Percentiles rank a stretch among this genome's conserved stretches.
Evolutionary conservation across 176 grass and related monocot genomes (phyloP).

Genomic region (maize (Zea mays)): Zm-B73-REFERENCE-NAM-5.0 NC_050100.1:92952001-92952500

Average conservation of each 20-base stretch:
- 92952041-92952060: not conserved
- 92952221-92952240: not conserved
- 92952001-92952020: too few relatives aligned
- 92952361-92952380: not conserved
- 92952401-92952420: slow-evolving; percentile 21
- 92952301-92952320: not conserved
- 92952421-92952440: slow-evolving; percentile 6
- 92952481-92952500: slow-evolving; percentile 78
- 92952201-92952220: not conserved
- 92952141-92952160: not conserved
- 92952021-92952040: not conserved
- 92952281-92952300: not conserved
- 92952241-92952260: not conserved
- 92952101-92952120: not conserved
- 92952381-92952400: not conserved
- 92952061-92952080: not conserved
- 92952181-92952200: slow-evolving; percentile 4
- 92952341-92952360: not conserved
- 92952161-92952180: slow-evolving; percentile 13
- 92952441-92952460: not conserved
- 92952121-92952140: not conserved
- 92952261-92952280: not conserved
- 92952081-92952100: not conserved
- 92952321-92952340: not conserved
- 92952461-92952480: slow-evolving; percentile 80